phyloP scores from a whole-genome alignment of 768 basidiomycete species.

The Suillus decipiens region DNA sequence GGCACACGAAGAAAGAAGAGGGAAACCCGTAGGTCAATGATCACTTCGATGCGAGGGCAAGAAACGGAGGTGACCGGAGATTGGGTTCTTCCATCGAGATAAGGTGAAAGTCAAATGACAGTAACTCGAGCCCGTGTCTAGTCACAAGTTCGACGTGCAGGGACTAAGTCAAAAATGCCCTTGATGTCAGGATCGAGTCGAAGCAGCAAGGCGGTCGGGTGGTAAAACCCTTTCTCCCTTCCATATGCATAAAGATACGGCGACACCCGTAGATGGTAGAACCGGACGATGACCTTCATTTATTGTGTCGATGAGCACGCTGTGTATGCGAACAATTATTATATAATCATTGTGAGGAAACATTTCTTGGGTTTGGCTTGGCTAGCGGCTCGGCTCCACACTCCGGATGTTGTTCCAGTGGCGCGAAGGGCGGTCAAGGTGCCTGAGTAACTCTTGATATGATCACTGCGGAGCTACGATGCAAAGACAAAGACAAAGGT shows the following conservation, averaged over 20 bases:
- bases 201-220: background rate
- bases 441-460: background rate
- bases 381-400: background rate
- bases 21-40: background rate
- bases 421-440: background rate
- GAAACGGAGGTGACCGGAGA: background rate
- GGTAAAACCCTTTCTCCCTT: background rate
- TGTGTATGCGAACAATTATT: background rate
- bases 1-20: background rate
- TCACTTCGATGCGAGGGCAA: background rate
- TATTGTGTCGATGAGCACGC: background rate
- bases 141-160: no score
- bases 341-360: background rate
- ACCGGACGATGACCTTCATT: background rate
- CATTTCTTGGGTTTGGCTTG: background rate
- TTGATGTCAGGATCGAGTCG: background rate
- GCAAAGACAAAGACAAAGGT: no score
- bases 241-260: background rate
- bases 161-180: background rate
- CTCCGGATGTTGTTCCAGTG: background rate
- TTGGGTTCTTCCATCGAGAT: background rate
- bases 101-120: background rate
- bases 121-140: background rate
- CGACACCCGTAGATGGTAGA: background rate
- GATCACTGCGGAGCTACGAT: no score